Conservation (phyloP, 495 filamentous ascomycete genomes). For the Aspergillus baeticus region DNA sequence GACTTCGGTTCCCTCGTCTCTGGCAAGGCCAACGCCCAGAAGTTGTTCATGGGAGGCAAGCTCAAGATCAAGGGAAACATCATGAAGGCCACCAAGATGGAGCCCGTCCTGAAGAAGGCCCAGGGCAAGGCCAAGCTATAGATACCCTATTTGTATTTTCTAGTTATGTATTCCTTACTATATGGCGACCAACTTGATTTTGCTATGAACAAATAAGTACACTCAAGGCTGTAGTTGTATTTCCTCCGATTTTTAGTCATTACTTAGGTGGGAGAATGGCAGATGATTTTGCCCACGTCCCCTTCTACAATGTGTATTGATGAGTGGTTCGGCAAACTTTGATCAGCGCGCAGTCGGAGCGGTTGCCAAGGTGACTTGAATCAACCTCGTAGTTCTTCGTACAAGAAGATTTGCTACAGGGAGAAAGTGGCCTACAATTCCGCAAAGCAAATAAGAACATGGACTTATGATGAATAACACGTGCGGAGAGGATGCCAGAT, state of each 20-base stretch:
- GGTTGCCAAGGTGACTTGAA: no score
- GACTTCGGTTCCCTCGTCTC: slow-evolving; percentile 80
- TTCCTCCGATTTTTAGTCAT: not conserved
- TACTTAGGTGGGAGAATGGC: not conserved
- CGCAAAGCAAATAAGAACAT: no score
- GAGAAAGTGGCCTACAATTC: no score
- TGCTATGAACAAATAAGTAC: not conserved
- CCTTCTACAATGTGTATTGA: no score
- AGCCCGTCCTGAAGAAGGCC: slow-evolving; percentile 90
- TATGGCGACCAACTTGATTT: slow-evolving; percentile 6
- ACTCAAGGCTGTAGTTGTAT: not conserved
- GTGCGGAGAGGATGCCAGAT: no score
- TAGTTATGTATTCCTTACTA: slow-evolving; percentile 6
- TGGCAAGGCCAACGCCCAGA: slow-evolving; percentile 92
- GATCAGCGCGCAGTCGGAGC: no score
- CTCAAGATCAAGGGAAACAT: slow-evolving; percentile 97
- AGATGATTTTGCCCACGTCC: no score
- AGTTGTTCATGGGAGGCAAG: slow-evolving; percentile 94
- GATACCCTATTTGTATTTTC: slow-evolving; percentile 30
- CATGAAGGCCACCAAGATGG: slow-evolving; percentile 98
- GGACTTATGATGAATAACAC: no score
- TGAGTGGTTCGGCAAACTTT: no score
- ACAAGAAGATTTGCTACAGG: no score
- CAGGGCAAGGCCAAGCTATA: slow-evolving; percentile 79
- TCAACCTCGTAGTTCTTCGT: no score